Base-by-base conservation (phyloP, 2,329 filamentous ascomycete species). In the Dactylellina sp. region DNA sequence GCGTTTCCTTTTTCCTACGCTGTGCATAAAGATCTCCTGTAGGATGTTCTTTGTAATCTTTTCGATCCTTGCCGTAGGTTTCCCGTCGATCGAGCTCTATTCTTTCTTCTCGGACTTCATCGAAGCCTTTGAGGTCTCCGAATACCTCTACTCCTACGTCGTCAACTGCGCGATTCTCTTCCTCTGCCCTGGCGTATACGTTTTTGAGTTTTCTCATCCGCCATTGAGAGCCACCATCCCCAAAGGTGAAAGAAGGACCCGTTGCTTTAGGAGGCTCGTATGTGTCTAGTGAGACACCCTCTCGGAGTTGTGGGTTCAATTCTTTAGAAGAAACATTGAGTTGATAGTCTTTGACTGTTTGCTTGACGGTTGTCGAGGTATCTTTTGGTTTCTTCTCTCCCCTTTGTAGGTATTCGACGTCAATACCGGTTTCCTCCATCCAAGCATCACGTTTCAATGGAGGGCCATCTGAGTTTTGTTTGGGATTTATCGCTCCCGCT, bases 121-220 rank as follows among this genome's bases (percentile, higher is more conserved):
- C 95, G 78, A 98, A 99, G 12, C 91, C 89, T 24, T 89, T 86
- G 14, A 99, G 80, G 76, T 88, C 88, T 1, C 93, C 94, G 79
- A 91, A 97, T 11, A 92, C 86, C 77, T 97, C 91, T 39, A 91
- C 78, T 0, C 93, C 95, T 53, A 98, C 84, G 0, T 96, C 91
- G 5, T 98, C 94, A 0, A 96, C 85, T 0, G 87, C 78, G n/a
- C 85, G 85, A 0, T 89, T 89, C 0, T 84, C 89, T 78, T 95
- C 89, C 77, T 96, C 86, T 0, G 93, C 92, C 61, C 89, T 86
- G 24, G 87, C 86, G 80, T 96, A 97, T 1, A 97, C 91, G 9
- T 89, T 90, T 76, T 91, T 93, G 32, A 99, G 86, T 81, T 93
- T 97, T 4, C 90, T 96, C 93, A 99, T 97, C 55, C 96, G 89